Conservation (phyloP, 768 basidiomycete species). For the Zangia roseola region DNA sequence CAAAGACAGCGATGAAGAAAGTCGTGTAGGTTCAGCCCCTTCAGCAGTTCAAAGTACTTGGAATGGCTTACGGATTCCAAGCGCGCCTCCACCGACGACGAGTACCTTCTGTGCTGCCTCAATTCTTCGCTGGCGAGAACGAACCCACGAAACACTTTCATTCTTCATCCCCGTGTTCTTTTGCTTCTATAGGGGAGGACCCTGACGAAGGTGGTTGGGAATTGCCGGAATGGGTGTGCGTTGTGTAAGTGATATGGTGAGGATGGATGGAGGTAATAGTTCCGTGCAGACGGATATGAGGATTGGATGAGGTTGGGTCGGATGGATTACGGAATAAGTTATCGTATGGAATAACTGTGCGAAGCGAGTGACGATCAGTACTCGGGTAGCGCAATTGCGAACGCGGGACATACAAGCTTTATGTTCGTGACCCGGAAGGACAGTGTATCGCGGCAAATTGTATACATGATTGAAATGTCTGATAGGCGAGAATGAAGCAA, state of each 20-base stretch:
- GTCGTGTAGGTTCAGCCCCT: no score
- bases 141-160: constrained; percentile 51
- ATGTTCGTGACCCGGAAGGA: constrained; percentile 60
- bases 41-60: neutral
- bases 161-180: constrained; percentile 42
- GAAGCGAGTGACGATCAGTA: neutral
- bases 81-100: constrained; percentile 70
- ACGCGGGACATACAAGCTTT: constrained; percentile 50
- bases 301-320: constrained; percentile 2
- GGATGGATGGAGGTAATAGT: constrained; percentile 40
- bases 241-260: constrained; percentile 35
- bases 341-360: constrained; percentile 52
- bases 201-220: neutral
- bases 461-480: constrained; percentile 60
- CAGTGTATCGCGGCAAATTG: constrained; percentile 55
- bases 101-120: constrained; percentile 50
- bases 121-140: constrained; percentile 48
- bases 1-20: no score
- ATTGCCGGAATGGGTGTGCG: neutral
- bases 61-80: constrained; percentile 60
- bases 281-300: constrained; percentile 44
- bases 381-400: no score
- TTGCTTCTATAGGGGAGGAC: neutral
- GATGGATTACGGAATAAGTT: constrained; percentile 41
- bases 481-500: neutral